A percentile compares a stretch with the other conserved stretches of the same genome.
Conservation (phyloP, 768 basidiomycete genomes). For the Sporobolomyces phaffii region DNA sequence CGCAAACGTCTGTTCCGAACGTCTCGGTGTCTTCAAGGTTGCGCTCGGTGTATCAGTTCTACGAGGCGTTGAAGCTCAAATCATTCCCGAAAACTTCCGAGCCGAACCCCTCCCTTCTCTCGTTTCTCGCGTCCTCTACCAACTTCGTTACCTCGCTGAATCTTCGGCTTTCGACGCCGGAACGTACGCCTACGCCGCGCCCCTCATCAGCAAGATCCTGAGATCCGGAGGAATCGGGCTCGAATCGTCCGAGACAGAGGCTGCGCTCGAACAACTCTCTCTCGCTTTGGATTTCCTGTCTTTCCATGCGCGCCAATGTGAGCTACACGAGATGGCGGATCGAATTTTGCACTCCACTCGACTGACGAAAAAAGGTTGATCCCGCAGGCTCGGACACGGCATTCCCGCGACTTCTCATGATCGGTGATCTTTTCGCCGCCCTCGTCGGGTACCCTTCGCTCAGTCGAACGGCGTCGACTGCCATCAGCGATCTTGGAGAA, state of each 20-base stretch:
- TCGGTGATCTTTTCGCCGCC: constrained; percentile 64
- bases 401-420: constrained; percentile 68
- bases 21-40: constrained; percentile 61
- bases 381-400: constrained; percentile 59
- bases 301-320: constrained; percentile 52
- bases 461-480: constrained; percentile 72
- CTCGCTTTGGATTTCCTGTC: constrained; percentile 64
- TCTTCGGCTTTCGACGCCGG: constrained; percentile 74
- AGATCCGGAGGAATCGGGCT: constrained; percentile 61
- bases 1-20: constrained; percentile 64
- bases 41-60: constrained; percentile 82
- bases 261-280: constrained; percentile 71
- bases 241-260: constrained; percentile 60
- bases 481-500: constrained; percentile 72
- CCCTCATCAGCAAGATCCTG: constrained; percentile 66
- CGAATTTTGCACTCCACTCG: not conserved
- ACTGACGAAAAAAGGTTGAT: not conserved
- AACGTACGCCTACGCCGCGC: constrained; percentile 74
- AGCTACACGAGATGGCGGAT: no score
- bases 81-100: constrained; percentile 65
- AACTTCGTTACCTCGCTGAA: constrained; percentile 71
- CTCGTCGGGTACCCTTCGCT: constrained; percentile 72
- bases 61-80: constrained; percentile 60
- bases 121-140: constrained; percentile 75
- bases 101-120: constrained; percentile 69